Base-by-base conservation (phyloP, 164 flowering plant species). In the Santalum album region DNA sequence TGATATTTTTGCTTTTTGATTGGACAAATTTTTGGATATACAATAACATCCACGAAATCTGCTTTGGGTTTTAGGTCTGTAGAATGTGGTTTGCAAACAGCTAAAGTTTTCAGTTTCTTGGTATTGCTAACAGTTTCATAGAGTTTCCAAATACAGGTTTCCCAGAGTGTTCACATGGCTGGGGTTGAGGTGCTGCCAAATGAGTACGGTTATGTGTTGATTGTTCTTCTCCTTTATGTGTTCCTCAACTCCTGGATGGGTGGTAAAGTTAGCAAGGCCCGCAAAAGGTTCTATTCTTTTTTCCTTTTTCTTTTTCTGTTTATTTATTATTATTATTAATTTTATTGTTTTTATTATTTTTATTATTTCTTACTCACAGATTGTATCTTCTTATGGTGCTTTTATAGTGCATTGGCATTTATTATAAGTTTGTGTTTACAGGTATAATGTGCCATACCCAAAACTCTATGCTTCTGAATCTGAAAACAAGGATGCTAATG, bases 401-500 rank as follows among this genome's bases (percentile, higher is more conserved):
- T n/a, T n/a, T n/a, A n/a, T n/a, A n/a, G n/a, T n/a, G n/a, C n/a
- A n/a, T n/a, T n/a, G n/a, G n/a, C n/a, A n/a, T n/a, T n/a, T n/a
- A n/a, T n/a, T 3, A 29, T 29, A 29, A 29, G 34, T 29, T 29
- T 29, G 34, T 29, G 34, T 49, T 10, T 0, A 20, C 69, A 88
- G 94, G 89, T 86, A 81, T 56, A 83, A 87, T 55, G 96, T 90
- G 23, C 58, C 23, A 15, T 80, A 83, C 56, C 97, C 97, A 1
- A 72, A 75, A n/a, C 66, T 90, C 14, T 87, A 90, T 56, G 96
- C 97, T 3, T 0, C 44, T 1, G 89, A 87, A 65, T 75, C 96
- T n/a, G 96, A 90, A 12, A 90, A 81, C 73, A 87, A 87, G 65
- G 83, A 90, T 59, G 92, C 92, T 17, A 87, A 90, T 66, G 68